These are phyloP conservation scores for Jamesozyma spencerorum DNA, from an alignment of 805 yeast genomes.

Conservation along the genomic window DNA sequence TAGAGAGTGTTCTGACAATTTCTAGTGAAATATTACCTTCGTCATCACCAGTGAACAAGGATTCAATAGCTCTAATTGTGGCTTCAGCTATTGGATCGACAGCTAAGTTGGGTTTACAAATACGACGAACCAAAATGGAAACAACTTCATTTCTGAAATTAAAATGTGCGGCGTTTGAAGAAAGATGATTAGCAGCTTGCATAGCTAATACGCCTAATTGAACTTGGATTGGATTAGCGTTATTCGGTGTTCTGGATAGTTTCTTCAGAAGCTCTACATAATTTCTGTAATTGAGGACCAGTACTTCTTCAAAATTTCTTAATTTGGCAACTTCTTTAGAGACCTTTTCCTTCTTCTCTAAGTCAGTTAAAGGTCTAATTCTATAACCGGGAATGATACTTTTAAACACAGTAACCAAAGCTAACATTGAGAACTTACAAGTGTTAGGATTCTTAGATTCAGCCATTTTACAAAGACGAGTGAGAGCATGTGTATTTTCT, in stretches of 20 bases:
- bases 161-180: conserved; percentile 62
- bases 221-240: conserved; percentile 25
- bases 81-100: conserved; percentile 41
- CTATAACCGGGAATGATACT: conserved; percentile 81
- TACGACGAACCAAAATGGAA: conserved; percentile 54
- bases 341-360: conserved; percentile 74
- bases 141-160: conserved; percentile 74
- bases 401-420: conserved; percentile 78
- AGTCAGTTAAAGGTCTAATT: conserved; percentile 72
- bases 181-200: conserved; percentile 71
- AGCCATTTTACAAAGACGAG: conserved; percentile 63
- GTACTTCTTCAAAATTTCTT: conserved; percentile 71
- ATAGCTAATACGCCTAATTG: conserved; percentile 48
- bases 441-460: conserved; percentile 57
- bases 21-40: conserved; percentile 77
- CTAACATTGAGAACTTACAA: conserved; percentile 60
- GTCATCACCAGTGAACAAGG: conserved; percentile 68
- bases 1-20: conserved; percentile 54
- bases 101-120: conserved; percentile 46
- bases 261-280: conserved; percentile 51
- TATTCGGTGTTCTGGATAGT: conserved; percentile 33
- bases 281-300: conserved; percentile 58
- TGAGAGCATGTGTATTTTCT: conserved; percentile 56
- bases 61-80: conserved; percentile 58
- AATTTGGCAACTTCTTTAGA: conserved; percentile 70